These are phyloP conservation scores for Pseudogymnoascus pannorum DNA, from an alignment of 2,329 filamentous ascomycete species.

Conservation along the genomic window DNA sequence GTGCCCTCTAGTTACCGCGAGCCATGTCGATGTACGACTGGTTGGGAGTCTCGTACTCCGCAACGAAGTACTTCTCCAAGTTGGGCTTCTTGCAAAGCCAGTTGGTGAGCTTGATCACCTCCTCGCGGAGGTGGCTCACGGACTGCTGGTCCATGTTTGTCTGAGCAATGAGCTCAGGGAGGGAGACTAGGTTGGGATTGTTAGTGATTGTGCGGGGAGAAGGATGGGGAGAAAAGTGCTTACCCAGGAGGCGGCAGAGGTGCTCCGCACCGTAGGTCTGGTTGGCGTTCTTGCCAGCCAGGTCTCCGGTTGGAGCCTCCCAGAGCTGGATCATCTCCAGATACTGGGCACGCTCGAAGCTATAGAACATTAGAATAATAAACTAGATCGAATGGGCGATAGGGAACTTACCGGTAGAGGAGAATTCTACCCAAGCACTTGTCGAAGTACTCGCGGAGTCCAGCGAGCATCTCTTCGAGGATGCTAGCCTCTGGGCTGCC, in stretches of 20 bases:
- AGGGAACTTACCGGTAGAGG: slow-evolving; percentile 58
- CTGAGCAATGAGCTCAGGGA: slow-evolving; percentile 90
- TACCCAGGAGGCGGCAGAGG: slow-evolving; percentile 81
- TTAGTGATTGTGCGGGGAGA: slow-evolving; percentile 11
- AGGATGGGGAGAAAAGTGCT: slow-evolving; percentile 24
- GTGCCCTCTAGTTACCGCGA: slow-evolving; percentile 16
- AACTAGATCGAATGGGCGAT: not conserved
- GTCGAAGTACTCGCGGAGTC: slow-evolving; percentile 90
- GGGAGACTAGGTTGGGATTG: slow-evolving; percentile 55
- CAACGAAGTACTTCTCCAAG: slow-evolving; percentile 68
- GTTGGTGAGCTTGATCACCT: slow-evolving; percentile 75
- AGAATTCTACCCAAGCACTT: slow-evolving; percentile 80
- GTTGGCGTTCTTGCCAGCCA: slow-evolving; percentile 62
- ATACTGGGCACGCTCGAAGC: slow-evolving; percentile 87
- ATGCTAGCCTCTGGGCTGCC: slow-evolving; percentile 73
- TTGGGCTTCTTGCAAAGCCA: slow-evolving; percentile 68
- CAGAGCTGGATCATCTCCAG: slow-evolving; percentile 67
- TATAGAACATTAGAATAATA: slow-evolving; percentile 28
- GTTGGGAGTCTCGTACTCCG: slow-evolving; percentile 65
- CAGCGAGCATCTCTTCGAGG: slow-evolving; percentile 79
- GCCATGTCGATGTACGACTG: slow-evolving; percentile 67
- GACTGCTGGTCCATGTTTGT: slow-evolving; percentile 97
- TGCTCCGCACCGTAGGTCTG: slow-evolving; percentile 94
- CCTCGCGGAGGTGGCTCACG: slow-evolving; percentile 79
- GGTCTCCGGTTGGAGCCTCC: slow-evolving; percentile 52